phyloP scores from a whole-genome alignment of 805 yeast species.

The Nematodospora valgi region DNA sequence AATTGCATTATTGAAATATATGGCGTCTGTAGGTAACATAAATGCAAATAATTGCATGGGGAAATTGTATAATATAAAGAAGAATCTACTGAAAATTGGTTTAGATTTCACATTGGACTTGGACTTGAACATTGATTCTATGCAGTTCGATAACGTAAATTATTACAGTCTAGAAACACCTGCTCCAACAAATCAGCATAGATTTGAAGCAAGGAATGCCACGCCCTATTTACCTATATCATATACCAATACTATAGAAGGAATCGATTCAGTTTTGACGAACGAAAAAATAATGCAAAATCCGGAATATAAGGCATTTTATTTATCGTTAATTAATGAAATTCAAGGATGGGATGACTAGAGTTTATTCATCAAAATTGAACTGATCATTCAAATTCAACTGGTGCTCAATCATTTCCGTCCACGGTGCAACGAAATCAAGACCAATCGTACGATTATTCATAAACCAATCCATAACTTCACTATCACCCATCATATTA shows the following conservation, averaged over 20 bases:
- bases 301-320: constrained; percentile 1
- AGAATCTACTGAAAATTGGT: constrained; percentile 4
- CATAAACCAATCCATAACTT: constrained; percentile 43
- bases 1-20: constrained; percentile 28
- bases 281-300: not conserved
- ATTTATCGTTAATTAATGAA: constrained; percentile 17
- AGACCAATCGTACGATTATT: constrained; percentile 37
- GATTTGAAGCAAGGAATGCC: constrained; percentile 3
- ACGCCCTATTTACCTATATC: constrained; percentile 7
- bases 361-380: constrained; percentile 23
- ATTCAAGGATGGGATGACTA: constrained; percentile 26
- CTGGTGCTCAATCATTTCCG: constrained; percentile 73
- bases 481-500: constrained; percentile 32
- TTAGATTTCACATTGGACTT: constrained; percentile 5
- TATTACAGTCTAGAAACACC: constrained; percentile 1
- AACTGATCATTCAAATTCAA: constrained; percentile 36
- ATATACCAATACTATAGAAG: constrained; percentile 4
- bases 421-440: constrained; percentile 67
- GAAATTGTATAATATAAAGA: constrained; percentile 26
- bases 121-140: constrained; percentile 2
- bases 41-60: constrained; percentile 30
- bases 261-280: constrained; percentile 3
- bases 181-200: not conserved
- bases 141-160: constrained; percentile 2
- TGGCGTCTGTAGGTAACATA: constrained; percentile 33